Conservation (phyloP, 1,139 yeast species). For the Pichia sp. region DNA sequence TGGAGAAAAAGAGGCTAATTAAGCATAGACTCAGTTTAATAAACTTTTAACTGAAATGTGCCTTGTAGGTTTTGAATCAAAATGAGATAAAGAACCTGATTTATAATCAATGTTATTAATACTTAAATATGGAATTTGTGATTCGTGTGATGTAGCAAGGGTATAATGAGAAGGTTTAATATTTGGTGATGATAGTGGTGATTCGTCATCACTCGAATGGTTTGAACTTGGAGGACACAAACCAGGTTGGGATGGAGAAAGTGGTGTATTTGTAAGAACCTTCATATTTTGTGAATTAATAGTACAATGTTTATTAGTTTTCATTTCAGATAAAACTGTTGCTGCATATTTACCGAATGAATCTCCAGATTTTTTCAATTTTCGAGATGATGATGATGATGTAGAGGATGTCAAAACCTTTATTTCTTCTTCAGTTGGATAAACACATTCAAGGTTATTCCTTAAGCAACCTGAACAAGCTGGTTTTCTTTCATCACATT, state of each 20-base stretch:
- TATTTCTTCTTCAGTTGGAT: slow-evolving; percentile 33
- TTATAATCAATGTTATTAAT: slow-evolving; percentile 4
- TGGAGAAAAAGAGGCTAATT: too few species aligned
- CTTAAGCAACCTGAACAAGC: slow-evolving; percentile 42
- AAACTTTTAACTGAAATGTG: slow-evolving; percentile 20
- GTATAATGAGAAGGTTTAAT: slow-evolving; percentile 11
- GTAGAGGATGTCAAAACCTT: slow-evolving; percentile 5
- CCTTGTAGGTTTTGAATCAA: slow-evolving; percentile 4
- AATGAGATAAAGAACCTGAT: not conserved
- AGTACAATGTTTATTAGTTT: not conserved
- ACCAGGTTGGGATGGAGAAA: slow-evolving; percentile 11
- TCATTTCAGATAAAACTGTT: slow-evolving; percentile 8
- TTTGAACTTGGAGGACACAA: slow-evolving; percentile 17
- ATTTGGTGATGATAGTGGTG: slow-evolving; percentile 25
- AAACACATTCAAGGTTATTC: slow-evolving; percentile 39
- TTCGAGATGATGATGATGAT: slow-evolving; percentile 1
- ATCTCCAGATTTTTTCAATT: not conserved
- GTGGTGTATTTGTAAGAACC: not conserved
- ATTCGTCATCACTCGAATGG: slow-evolving; percentile 15
- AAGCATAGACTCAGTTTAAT: slow-evolving; percentile 12
- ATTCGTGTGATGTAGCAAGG: not conserved
- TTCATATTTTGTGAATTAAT: too few species aligned
- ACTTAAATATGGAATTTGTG: slow-evolving; percentile 10
- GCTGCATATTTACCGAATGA: slow-evolving; percentile 9
- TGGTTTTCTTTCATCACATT: slow-evolving; percentile 47